Base-by-base conservation (phyloP, 1,284 basidiomycete genomes). In the Tilletia walkeri region DNA sequence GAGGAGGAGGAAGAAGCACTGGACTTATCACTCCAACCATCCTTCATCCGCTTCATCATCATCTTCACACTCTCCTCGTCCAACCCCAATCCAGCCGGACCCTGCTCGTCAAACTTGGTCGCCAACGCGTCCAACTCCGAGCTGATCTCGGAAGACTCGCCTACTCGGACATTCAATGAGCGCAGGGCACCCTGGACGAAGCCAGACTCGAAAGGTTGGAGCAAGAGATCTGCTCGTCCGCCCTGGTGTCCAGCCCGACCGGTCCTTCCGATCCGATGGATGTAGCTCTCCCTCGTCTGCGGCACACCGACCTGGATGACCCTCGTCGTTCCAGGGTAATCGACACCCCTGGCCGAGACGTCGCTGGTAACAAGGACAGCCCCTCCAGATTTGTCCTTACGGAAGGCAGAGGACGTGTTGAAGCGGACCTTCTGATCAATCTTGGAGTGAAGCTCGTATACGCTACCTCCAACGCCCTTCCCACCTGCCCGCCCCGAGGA, bases 251-350 rank as follows among this genome's bases (percentile, higher is more conserved):
- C 86, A 1, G 90, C 92, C 78, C 95, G 90, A 24, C 94, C 94
- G 0, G 95, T 96, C 72, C 94, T 88, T 1, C 94, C 94, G 65
- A 98, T 90, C 73, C 95, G 91, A 81, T 97, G 94, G 67, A 95
- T 87, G 84, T 99, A 99, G 78, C 91, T 89, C 63, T 94, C 91
- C 10, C 88, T 84, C 4, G 84, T 87, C 6, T 85, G 83, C 0
- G 95, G 94, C 4, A 92, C 86, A 70, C 95, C 93, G 69, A 99
- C 86, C 84, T 98, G 95, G 77, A 99, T 93, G 69, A 98, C 92
- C 38, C 95, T 90, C 0, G 94, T 95, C 30, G 96, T 93, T 34
- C 89, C 90, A 86, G 88, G 18, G 89, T 86, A 86, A 76, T 86
- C 85, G 66, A 86, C 85, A 54, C 85, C 85, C 63, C 85, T 82